phyloP scores from a whole-genome alignment of 2,329 filamentous ascomycete genomes.

The Fusarium sp. region DNA sequence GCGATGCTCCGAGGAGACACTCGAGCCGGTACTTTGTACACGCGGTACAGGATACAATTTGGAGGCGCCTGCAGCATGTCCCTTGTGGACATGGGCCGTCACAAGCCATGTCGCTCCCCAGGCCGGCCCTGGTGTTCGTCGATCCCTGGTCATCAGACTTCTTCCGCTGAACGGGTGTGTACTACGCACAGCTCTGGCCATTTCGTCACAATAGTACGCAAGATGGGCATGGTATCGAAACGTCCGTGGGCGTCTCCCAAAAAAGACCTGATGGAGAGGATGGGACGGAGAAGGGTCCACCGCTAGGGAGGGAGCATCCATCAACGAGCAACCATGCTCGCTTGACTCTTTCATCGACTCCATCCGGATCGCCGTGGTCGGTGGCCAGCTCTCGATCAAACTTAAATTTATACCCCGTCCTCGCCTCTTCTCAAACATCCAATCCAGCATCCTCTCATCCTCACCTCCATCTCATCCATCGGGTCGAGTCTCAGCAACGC shows the following conservation, averaged over 20 bases:
- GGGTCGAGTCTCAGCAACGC: conserved; percentile 14
- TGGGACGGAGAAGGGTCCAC: conserved; percentile 19
- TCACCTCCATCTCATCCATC: conserved; percentile 10
- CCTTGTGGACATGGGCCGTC: neutral
- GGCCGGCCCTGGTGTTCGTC: conserved; percentile 35
- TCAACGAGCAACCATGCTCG: conserved; percentile 5
- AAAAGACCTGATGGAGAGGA: conserved; percentile 24
- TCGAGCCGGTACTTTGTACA: conserved; percentile 9
- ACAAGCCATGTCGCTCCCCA: conserved; percentile 17
- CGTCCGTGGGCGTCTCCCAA: conserved; percentile 7
- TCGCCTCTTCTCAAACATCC: conserved; percentile 22
- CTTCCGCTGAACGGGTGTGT: neutral
- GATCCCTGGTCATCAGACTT: conserved; percentile 22
- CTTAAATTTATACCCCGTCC: conserved; percentile 44
- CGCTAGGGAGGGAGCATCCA: neutral
- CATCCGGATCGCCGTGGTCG: conserved; percentile 34
- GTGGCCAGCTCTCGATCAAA: conserved; percentile 30
- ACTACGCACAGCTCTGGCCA: conserved; percentile 6
- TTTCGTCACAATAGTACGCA: conserved; percentile 3
- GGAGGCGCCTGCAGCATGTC: conserved; percentile 7
- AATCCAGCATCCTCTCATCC: conserved; percentile 16
- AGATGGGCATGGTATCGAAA: conserved; percentile 4
- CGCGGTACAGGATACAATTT: conserved; percentile 8
- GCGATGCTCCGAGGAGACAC: conserved; percentile 26
- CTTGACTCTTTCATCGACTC: conserved; percentile 18